Evolutionary conservation across 176 grass and related monocot genomes (phyloP).

Genomic region (Typha latifolia): DNA sequence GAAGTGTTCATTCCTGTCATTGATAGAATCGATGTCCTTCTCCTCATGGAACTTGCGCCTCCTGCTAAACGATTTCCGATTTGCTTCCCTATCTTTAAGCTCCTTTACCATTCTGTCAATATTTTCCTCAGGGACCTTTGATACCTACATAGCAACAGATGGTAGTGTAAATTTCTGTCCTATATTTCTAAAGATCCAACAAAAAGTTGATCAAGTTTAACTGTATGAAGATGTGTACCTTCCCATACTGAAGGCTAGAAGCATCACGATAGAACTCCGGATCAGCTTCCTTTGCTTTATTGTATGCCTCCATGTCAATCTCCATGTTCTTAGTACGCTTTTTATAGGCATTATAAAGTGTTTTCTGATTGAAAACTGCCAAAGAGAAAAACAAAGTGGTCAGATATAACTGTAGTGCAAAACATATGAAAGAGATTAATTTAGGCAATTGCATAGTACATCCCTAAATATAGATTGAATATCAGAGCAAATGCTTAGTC

Average conservation of each 20-base stretch:
- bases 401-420: not conserved
- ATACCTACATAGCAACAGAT: conserved; percentile 16
- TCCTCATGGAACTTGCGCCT: conserved; percentile 91
- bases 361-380: conserved; percentile 94
- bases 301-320: conserved; percentile 83
- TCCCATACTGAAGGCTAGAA: conserved; percentile 94
- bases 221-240: conserved; percentile 18
- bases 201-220: not conserved
- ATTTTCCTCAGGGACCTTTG: conserved; percentile 57
- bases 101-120: conserved; percentile 86
- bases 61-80: conserved; percentile 68
- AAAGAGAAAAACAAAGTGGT: not conserved
- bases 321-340: conserved; percentile 82
- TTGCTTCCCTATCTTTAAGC: conserved; percentile 52
- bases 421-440: not conserved
- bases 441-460: not conserved
- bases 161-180: not conserved
- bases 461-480: no score
- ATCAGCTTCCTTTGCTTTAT: conserved; percentile 74
- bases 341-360: conserved; percentile 85
- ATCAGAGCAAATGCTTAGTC: not conserved
- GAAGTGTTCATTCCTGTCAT: conserved; percentile 93
- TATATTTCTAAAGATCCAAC: not conserved
- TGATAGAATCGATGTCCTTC: conserved; percentile 92
- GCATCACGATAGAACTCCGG: conserved; percentile 88